Evolutionary conservation across 1,139 yeast genomes (phyloP).

Genomic region (Geotrichum phurueaensis): DNA sequence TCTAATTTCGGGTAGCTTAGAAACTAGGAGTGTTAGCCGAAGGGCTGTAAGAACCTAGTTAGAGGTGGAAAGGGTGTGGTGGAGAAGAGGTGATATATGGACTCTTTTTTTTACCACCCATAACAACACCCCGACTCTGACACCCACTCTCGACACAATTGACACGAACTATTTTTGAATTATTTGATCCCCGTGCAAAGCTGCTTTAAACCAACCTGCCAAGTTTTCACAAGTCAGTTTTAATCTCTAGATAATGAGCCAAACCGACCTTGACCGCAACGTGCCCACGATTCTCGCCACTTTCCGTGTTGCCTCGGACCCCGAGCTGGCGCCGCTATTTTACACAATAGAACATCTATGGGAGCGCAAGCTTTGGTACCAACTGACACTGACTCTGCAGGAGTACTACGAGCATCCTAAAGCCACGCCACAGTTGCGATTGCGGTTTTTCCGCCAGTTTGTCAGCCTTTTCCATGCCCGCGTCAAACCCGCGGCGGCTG

Average conservation of each 20-base stretch:
- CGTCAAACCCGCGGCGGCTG: conserved; percentile 72
- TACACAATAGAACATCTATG: conserved; percentile 78
- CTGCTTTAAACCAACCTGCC: neutral
- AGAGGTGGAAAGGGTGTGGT: neutral
- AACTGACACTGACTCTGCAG: conserved; percentile 64
- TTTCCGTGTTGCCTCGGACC: conserved; percentile 62
- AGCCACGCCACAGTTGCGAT: conserved; percentile 47
- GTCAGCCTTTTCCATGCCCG: conserved; percentile 60
- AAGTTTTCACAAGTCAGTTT: neutral
- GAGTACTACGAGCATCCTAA: conserved; percentile 53
- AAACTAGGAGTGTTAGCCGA: neutral
- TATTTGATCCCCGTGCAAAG: neutral
- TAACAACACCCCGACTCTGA: neutral
- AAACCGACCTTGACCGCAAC: conserved; percentile 36
- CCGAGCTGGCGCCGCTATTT: conserved; percentile 55
- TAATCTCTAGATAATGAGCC: conserved; percentile 1
- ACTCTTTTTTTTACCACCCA: neutral
- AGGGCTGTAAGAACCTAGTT: neutral
- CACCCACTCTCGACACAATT: neutral
- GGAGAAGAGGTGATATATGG: neutral
- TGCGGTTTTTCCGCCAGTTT: conserved; percentile 67
- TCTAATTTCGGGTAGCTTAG: neutral
- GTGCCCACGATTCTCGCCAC: conserved; percentile 59
- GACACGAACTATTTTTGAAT: neutral
- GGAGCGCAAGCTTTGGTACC: conserved; percentile 78